These are phyloP conservation scores for Saprolegnia parasitica DNA, from an alignment of 352 stramenopile genomes.

Conservation along the genomic window DNA sequence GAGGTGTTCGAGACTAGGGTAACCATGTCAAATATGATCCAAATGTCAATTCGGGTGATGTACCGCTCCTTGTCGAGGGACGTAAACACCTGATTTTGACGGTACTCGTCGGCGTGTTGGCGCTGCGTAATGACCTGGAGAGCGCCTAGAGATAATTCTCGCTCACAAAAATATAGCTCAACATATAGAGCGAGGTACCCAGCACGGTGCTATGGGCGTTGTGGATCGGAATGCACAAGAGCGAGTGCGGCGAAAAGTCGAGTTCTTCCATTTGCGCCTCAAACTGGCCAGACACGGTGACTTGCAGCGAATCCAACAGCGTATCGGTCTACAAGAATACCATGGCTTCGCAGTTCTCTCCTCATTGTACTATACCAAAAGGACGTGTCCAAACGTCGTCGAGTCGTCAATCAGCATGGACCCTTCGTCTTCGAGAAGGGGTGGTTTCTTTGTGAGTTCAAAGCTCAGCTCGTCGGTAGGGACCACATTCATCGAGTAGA, in stretches of 20 bases:
- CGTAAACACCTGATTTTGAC: slow-evolving; percentile 34
- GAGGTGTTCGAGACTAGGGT: slow-evolving; percentile 31
- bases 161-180: background rate
- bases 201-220: slow-evolving; percentile 59
- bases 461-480: slow-evolving; percentile 32
- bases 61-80: slow-evolving; percentile 39
- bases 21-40: background rate
- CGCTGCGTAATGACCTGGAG: slow-evolving; percentile 52
- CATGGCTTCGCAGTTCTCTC: slow-evolving; percentile 31
- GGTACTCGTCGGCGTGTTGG: slow-evolving; percentile 7
- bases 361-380: slow-evolving; percentile 55
- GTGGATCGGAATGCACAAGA: slow-evolving; percentile 55
- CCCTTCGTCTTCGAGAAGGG: slow-evolving; percentile 40
- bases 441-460: slow-evolving; percentile 39
- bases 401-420: slow-evolving; percentile 48
- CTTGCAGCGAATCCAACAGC: slow-evolving; percentile 46
- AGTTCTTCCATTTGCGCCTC: slow-evolving; percentile 63
- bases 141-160: slow-evolving; percentile 36
- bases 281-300: slow-evolving; percentile 52
- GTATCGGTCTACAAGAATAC: slow-evolving; percentile 60
- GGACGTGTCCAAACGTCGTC: slow-evolving; percentile 63
- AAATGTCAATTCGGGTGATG: background rate
- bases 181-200: slow-evolving; percentile 20
- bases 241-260: slow-evolving; percentile 52
- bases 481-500: slow-evolving; percentile 61